Evolutionary conservation across 1,284 basidiomycete genomes (phyloP), one percentile per base, ranked within the genome.

Genomic region (Pascua guehoae): DNA sequence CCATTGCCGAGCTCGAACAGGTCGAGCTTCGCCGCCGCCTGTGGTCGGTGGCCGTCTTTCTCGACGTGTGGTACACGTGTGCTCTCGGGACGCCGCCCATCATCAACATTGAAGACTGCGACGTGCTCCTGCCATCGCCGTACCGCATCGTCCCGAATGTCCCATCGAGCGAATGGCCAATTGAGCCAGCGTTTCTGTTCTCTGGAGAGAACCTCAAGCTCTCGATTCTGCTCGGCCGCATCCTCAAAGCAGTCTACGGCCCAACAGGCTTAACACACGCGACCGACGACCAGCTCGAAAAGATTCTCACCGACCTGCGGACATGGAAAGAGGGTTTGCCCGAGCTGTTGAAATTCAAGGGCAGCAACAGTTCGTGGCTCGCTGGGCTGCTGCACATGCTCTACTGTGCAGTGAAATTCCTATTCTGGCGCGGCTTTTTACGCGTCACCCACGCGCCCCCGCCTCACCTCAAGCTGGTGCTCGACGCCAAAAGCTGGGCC

Each of bases 31-130:
- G 90, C 56, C 82, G 93, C 57, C 83, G 93, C 53, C 80, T 96
- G 39, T 97, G 93, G 93, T 89, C 87, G 15, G 86, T 86, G 38
- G 95, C 91, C 76, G 85, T 96, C 51, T 89, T 95, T 65, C 86
- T 86, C 68, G 93, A 97, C 77, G 80, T 91, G 77, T 96, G 93
- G 91, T 73, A 73, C 56, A 68, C 65, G 2, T 72, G 71, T 2
- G 69, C 70, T 4, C 63, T 78, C 5, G 77, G 75, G 5, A 64
- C 72, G 8, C 75, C 93, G 3, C 87, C 86, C 73, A 88, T 93
- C 85, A 92, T 96, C 64, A 90, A 95, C 73, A 84, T 96, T 4
- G 85, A 88, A 63, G 93, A 96, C 74, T 97, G 93, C 75, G 93
- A 97, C 74, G 88, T 89, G 12, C 85, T 91, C 45, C 79, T 95